Base-by-base conservation (phyloP, 2,329 filamentous ascomycete species). In the Harringtonia aguacate region DNA sequence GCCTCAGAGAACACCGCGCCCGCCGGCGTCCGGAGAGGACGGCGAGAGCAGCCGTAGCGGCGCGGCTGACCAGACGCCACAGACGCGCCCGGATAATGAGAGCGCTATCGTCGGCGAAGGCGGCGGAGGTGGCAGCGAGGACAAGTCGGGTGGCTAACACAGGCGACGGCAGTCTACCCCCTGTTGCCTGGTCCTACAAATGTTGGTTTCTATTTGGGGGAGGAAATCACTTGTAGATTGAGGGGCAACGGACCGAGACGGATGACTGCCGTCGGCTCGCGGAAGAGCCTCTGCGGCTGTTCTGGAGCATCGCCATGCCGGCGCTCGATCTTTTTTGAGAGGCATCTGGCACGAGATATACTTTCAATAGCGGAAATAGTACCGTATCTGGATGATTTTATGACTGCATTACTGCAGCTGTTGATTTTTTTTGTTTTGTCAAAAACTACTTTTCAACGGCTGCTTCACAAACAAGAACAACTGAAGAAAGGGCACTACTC, bases 61-160 rank as follows among this genome's bases (percentile, higher is more conserved):
- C 33, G n/a, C 22, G 29, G 31, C 18, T 24, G 28, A 15, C 30
- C 22, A 17, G 30, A 36, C 15, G 36, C 10, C 14, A 36, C 8
- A 27, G 18, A 20, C 20, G 24, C 14, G n/a, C 38, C 13, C 4
- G 29, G 28, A 21, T 13, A 28, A 31, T 10, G 5, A 15, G 27
- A 18, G n/a, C 21, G 34, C 29, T 13, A 30, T 14, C 10, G 28
- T 5, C 14, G 27, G 20, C 21, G 20, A 5, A 12, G 13, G 17
- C 10, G 18, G 17, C 13, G 36, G n/a, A 29, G 22, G 31, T 20
- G 24, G 15, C 36, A 41, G 35, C 31, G 79, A 84, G 57, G 81
- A 82, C 58, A 77, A 80, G 45, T 77, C 84, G 54, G 79, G 84
- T 55, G 77, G 77, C 57, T 75, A 69, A 68, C 67, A 56, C 55